Base-by-base conservation (phyloP, 148 eudicot species). In the Silene latifolia region DNA sequence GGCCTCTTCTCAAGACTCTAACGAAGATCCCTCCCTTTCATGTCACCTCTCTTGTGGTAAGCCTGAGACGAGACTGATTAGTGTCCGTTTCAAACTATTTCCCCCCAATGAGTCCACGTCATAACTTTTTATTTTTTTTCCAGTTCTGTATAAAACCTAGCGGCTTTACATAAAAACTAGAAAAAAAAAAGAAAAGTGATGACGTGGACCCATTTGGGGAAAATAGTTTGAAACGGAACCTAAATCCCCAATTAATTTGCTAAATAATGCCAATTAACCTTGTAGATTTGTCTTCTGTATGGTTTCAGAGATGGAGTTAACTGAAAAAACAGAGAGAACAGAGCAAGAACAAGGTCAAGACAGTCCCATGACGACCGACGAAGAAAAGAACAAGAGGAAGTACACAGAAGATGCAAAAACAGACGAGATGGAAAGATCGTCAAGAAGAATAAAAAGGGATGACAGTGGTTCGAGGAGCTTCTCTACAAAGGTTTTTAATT, bases 21-120 rank as follows among this genome's bases (percentile, higher is more conserved):
- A 75, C 70, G 97, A 90, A 20, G 96, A 87, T 72, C 91, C 87
- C 23, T 92, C 93, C 58, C 79, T 95, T 75, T 87, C 92, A 15
- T 93, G 91, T 86, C 82, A 83, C 74, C 83, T 96, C 72, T 83
- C 89, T 20, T 81, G 85, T 63, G 97, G 99, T 94, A 88, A 48
- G 74, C 23, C 15, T 54, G 8, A 35, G 39, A 53, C 9, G 1
- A 27, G 18, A 1, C n/a, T n/a, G n/a, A n/a, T n/a, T n/a, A n/a
- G n/a, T n/a, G n/a, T n/a, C n/a, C n/a, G n/a, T n/a, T n/a, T n/a
- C n/a, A n/a, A n/a, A n/a, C n/a, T n/a, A n/a, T n/a, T n/a, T n/a
- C n/a, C n/a, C n/a, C n/a, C n/a, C n/a, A n/a, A n/a, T n/a, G n/a
- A n/a, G n/a, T n/a, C n/a, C n/a, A n/a, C n/a, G n/a, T n/a, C n/a